phyloP scores from a whole-genome alignment of 495 filamentous ascomycete species.

The Hypoxylon intermedium region DNA sequence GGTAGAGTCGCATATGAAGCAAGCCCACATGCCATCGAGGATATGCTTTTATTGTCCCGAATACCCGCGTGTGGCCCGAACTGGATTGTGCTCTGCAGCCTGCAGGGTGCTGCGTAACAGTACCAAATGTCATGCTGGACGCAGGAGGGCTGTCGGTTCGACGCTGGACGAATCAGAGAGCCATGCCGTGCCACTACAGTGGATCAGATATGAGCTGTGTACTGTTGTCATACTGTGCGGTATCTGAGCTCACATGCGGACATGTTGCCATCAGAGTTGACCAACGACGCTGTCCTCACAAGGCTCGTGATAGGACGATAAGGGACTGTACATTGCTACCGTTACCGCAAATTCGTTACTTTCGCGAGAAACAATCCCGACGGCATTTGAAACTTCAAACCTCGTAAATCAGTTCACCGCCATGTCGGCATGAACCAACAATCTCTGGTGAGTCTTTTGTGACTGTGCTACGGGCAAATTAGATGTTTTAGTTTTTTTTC shows the following conservation, averaged over 20 bases:
- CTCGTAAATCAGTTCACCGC: slow-evolving; percentile 25
- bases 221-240: slow-evolving; percentile 23
- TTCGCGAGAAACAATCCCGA: slow-evolving; percentile 11
- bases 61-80: slow-evolving; percentile 33
- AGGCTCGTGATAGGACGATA: background rate
- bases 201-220: slow-evolving; percentile 26
- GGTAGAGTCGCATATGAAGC: slow-evolving; percentile 38
- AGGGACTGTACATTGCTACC: background rate
- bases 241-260: too few relatives aligned
- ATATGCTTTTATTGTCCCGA: slow-evolving; percentile 34
- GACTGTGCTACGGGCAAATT: too few relatives aligned
- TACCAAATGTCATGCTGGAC: slow-evolving; percentile 38
- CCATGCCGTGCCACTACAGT: slow-evolving; percentile 15
- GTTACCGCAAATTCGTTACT: slow-evolving; percentile 2
- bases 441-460: too few relatives aligned
- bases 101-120: slow-evolving; percentile 32
- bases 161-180: slow-evolving; percentile 19
- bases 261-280: slow-evolving; percentile 10
- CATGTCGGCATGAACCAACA: background rate
- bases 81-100: slow-evolving; percentile 28
- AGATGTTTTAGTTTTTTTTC: too few relatives aligned
- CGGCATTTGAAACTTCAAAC: slow-evolving; percentile 2
- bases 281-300: slow-evolving; percentile 1
- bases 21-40: slow-evolving; percentile 19
- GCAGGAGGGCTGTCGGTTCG: slow-evolving; percentile 28